These are phyloP conservation scores for Globisporangium echinulatum DNA, from an alignment of 352 stramenopile genomes.

Conservation along the genomic window DNA sequence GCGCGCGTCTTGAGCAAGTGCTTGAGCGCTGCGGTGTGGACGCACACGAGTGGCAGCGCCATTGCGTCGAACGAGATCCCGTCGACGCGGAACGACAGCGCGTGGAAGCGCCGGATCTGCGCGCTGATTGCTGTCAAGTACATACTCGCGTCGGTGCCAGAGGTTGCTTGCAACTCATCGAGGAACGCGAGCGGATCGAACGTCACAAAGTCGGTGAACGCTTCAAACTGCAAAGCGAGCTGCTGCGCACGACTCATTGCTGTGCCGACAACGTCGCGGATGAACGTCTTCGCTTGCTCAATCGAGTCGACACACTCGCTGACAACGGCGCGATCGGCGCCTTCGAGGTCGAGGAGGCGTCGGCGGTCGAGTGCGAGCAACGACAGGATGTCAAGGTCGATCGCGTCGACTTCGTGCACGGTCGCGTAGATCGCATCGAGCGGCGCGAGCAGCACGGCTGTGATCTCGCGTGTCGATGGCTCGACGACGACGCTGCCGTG, in stretches of 20 bases:
- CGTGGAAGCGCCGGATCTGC: slow-evolving; percentile 76
- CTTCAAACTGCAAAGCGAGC: slow-evolving; percentile 62
- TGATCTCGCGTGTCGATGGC: slow-evolving; percentile 67
- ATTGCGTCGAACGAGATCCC: slow-evolving; percentile 66
- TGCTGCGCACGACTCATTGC: slow-evolving; percentile 64
- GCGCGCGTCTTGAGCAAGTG: slow-evolving; percentile 60
- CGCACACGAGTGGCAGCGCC: slow-evolving; percentile 74
- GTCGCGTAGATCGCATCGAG: slow-evolving; percentile 72
- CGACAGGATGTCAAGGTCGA: slow-evolving; percentile 90
- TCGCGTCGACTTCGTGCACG: slow-evolving; percentile 73
- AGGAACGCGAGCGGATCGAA: slow-evolving; percentile 82
- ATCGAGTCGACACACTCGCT: slow-evolving; percentile 42
- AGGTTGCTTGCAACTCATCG: slow-evolving; percentile 28
- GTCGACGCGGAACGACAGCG: slow-evolving; percentile 53
- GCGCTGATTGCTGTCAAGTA: slow-evolving; percentile 47
- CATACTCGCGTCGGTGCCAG: background rate
- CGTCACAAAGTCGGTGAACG: slow-evolving; percentile 77
- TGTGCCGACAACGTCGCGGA: slow-evolving; percentile 43
- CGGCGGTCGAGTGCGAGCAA: slow-evolving; percentile 67
- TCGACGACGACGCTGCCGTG: slow-evolving; percentile 46
- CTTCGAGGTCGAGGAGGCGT: slow-evolving; percentile 46
- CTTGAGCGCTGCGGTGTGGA: slow-evolving; percentile 65
- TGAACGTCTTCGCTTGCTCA: slow-evolving; percentile 36
- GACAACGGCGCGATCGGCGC: slow-evolving; percentile 34
- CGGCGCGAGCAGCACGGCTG: slow-evolving; percentile 61